A percentile compares a stretch with the other conserved stretches of the same genome.
phyloP scores from a whole-genome alignment of 495 filamentous ascomycete species.

The Podospora comata region DNA sequence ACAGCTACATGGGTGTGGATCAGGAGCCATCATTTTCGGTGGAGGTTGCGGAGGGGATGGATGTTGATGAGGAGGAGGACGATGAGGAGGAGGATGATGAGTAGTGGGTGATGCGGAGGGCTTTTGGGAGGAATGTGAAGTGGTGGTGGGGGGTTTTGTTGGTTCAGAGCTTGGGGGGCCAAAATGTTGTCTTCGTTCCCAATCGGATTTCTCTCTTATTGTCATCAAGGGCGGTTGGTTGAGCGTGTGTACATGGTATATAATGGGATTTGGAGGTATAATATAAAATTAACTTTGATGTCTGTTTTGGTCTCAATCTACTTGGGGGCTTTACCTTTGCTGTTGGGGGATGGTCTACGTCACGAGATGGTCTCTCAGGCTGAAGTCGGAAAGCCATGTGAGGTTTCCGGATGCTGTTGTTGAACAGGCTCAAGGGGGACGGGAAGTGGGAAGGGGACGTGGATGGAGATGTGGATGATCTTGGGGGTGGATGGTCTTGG shows the following conservation, averaged over 20 bases:
- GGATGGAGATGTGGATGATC: constrained; percentile 10
- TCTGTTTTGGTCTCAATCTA: constrained; percentile 7
- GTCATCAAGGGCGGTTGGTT: neutral
- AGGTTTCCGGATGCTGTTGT: neutral
- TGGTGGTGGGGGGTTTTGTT: constrained; percentile 2
- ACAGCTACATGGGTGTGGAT: constrained; percentile 96
- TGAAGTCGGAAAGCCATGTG: neutral
- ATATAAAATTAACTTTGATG: constrained; percentile 19
- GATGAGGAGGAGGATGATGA: constrained; percentile 62
- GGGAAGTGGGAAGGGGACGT: neutral
- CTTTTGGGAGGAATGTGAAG: neutral
- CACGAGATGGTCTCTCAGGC: neutral
- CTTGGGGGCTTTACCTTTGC: neutral
- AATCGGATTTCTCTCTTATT: neutral
- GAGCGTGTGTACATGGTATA: constrained; percentile 24
- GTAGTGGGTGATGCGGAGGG: neutral
- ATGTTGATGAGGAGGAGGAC: constrained; percentile 85
- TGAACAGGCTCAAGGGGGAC: constrained; percentile 10
- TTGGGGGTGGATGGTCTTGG: neutral
- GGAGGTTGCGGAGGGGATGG: constrained; percentile 85
- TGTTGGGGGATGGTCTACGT: neutral
- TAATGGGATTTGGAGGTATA: constrained; percentile 14
- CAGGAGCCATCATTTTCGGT: constrained; percentile 89
- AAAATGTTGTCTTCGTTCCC: neutral
- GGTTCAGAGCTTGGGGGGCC: neutral